Base-by-base conservation (phyloP, 2,329 filamentous ascomycete genomes). In the Xylariaceae sp. region DNA sequence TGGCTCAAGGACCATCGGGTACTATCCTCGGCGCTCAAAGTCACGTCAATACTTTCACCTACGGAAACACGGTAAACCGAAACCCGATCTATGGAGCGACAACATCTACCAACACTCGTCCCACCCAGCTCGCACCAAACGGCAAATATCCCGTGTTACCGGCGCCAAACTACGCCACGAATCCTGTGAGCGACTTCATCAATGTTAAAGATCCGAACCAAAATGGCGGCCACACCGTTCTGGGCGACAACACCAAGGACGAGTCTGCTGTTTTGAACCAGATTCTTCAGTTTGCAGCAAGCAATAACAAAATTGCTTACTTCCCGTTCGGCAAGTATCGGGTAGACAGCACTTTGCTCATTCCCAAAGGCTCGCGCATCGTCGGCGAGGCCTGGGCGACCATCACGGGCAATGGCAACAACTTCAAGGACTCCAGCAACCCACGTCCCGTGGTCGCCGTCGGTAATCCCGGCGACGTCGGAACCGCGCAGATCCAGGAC, bases 401-500 rank as follows among this genome's bases (percentile, higher is more conserved):
- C 30, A 79, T 85, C 57, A 76, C 81, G 48, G 80, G 77, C 13
- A 75, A 72, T 42, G 82, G 83, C 13, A 50, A 57, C 26, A 74
- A 70, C 58, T 85, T 83, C 70, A 73, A 77, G 45, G 73, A 82
- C 63, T 71, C 75, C 7, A 70, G 69, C 36, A 76, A 76, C 39
- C 85, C 85, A 0, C 70, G 78, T 30, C 78, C 82, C 1, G 81
- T 88, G 1, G 75, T 88, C 2, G 73, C 79, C 45, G 77, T 88
- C 13, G 86, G 85, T 24, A 75, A 75, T 11, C 64, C 74, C 2
- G 84, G 84, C 4, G 81, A 88, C 18, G 71, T 73, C 6, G 87
- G 87, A 10, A 72, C 68, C 1, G 77, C 87, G 6, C 84, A 89
- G 65, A 83, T 84, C 73, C 81, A 80, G 2, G 86, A 90, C 61